Evolutionary conservation across 805 yeast genomes (phyloP), one percentile per base, ranked within the genome.

Genomic region (Kodamaea neixiangensis): DNA sequence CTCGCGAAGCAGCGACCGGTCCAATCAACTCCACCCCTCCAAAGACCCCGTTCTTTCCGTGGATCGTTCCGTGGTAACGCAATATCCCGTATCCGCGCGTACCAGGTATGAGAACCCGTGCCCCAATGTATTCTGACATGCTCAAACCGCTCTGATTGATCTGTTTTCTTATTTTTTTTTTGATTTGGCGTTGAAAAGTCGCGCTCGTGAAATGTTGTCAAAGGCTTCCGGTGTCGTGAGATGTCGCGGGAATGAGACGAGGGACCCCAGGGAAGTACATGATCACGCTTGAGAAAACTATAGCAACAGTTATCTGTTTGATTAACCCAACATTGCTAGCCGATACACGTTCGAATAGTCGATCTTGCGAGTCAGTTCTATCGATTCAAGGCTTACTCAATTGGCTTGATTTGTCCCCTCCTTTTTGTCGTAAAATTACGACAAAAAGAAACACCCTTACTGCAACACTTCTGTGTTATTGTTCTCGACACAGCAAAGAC

Each of bases 11-110:
- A 38, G 81, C 78, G 15, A 65, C 59, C 1, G 83, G 84, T 1
- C 88, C 92, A n/a, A 83, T 60, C 40, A 93, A 71, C 64, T 93
- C 97, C 5, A 93, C 78, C 2, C 99, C 99, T 4, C 92, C 97
- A 72, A 85, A 93, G 9, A 76, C 73, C 0, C 97, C 96, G 34
- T 55, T 53, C 61, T 88, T 89, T 18, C 85, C 85, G 18, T 83
- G 79, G 14, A 93, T 89, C 1, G 77, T 67, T 1, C 97, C 99
- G 17, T 84, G 74, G 66, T 79, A 92, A 52, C 83, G 76, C 47
- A 92, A 70, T 9, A 83, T 73, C 1, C 92, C 97, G 38, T 71
- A 69, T 3, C 76, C 76, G 19, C 88, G 83, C 10, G 87, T 83
- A 7, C 87, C 88, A 0, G 96, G 96, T 1, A 86, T 75, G 42